Percentiles rank a stretch among this genome's conserved stretches.
Evolutionary conservation across 768 basidiomycete genomes (phyloP).

Genomic region (Boletus rufocinnamomeus): DNA sequence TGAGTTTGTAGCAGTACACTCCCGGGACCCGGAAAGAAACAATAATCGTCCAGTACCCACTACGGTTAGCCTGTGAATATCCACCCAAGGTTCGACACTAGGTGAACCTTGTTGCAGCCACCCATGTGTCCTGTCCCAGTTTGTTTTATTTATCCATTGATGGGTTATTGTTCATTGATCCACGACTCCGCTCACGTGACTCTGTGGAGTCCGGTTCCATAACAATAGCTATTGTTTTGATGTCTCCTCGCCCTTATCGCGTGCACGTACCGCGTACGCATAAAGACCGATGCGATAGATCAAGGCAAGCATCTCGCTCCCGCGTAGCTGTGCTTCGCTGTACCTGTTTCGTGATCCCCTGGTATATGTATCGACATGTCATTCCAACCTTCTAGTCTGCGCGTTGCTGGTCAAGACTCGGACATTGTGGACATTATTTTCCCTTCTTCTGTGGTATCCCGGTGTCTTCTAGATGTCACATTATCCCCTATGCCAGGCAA

Average conservation of each 20-base stretch:
- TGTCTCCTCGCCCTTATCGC: constrained; percentile 9
- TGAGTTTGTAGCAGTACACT: background rate
- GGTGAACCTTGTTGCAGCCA: constrained; percentile 20
- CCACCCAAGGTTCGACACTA: background rate
- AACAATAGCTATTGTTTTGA: constrained; percentile 35
- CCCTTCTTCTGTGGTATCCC: constrained; percentile 14
- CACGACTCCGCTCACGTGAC: constrained; percentile 25
- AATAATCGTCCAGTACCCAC: constrained; percentile 8
- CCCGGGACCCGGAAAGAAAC: constrained; percentile 6
- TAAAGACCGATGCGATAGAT: constrained; percentile 23
- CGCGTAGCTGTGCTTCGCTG: constrained; percentile 35
- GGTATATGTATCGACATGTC: constrained; percentile 22
- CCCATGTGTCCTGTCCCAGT: background rate
- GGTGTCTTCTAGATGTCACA: background rate
- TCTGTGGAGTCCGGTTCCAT: background rate
- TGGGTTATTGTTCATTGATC: constrained; percentile 29
- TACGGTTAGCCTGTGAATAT: constrained; percentile 12
- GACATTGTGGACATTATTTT: constrained; percentile 14
- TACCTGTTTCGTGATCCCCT: constrained; percentile 12
- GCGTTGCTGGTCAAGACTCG: constrained; percentile 34
- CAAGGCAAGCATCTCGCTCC: constrained; percentile 3
- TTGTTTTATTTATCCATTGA: background rate
- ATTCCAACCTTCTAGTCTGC: constrained; percentile 19
- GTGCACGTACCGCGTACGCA: constrained; percentile 6
- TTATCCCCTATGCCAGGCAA: constrained; percentile 14